phyloP scores from a whole-genome alignment of 192 early-diverging fungal genomes.

The Chytriomyces hyalinus region DNA sequence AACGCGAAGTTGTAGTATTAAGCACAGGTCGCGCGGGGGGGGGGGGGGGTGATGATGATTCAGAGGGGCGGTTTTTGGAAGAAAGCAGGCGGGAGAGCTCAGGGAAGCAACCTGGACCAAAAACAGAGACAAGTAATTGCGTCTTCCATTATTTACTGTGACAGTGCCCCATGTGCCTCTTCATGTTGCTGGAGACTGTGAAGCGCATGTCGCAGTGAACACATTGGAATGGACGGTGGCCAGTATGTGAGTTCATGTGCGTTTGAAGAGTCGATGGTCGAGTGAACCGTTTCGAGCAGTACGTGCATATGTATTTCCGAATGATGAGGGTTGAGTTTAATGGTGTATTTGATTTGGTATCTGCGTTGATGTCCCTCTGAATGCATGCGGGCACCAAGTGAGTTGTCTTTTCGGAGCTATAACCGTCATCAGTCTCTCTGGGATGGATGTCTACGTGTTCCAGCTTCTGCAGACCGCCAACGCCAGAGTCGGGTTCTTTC shows the following conservation, averaged over 20 bases:
- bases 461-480: too few relatives aligned
- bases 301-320: conserved; percentile 35
- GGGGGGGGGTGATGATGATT: not conserved
- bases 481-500: too few relatives aligned
- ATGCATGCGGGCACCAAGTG: too few relatives aligned
- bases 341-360: too few relatives aligned
- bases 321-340: too few relatives aligned
- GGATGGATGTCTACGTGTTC: too few relatives aligned
- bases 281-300: conserved; percentile 44
- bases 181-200: conserved; percentile 44
- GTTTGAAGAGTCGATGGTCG: conserved; percentile 42
- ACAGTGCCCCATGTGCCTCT: conserved; percentile 38
- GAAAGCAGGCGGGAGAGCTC: not conserved
- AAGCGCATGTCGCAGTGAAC: conserved; percentile 35
- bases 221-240: conserved; percentile 41
- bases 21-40: not conserved
- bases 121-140: too few relatives aligned
- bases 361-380: too few relatives aligned
- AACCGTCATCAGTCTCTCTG: too few relatives aligned
- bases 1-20: not conserved
- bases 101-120: too few relatives aligned
- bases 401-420: too few relatives aligned
- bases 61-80: not conserved
- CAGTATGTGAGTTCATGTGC: conserved; percentile 47
- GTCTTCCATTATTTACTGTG: not conserved